A percentile compares a stretch with the other conserved stretches of the same genome.
phyloP scores from a whole-genome alignment of 2,329 filamentous ascomycete genomes.

The Periglandula ipomoeae region DNA sequence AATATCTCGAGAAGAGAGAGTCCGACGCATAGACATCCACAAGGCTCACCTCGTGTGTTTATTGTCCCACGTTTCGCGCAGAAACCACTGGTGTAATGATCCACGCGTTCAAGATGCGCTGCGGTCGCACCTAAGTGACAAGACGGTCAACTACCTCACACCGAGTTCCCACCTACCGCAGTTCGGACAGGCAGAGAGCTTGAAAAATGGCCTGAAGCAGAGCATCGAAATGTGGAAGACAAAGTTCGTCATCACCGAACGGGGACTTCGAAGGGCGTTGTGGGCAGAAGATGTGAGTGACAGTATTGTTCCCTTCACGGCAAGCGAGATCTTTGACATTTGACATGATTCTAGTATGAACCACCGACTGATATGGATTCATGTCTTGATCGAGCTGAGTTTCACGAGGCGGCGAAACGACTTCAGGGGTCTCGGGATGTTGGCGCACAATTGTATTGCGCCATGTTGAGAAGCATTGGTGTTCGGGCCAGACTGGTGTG shows the following conservation, averaged over 20 bases:
- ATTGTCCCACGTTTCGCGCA: constrained; percentile 63
- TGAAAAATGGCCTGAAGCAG: constrained; percentile 70
- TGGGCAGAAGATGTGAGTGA: constrained; percentile 62
- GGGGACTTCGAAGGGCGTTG: constrained; percentile 58
- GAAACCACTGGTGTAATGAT: constrained; percentile 89
- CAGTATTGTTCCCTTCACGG: constrained; percentile 1
- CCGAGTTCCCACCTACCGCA: constrained; percentile 60
- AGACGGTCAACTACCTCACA: constrained; percentile 57
- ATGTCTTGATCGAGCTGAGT: constrained; percentile 62
- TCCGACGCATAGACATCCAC: constrained; percentile 63
- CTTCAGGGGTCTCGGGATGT: constrained; percentile 79
- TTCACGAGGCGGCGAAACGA: constrained; percentile 57
- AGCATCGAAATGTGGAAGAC: constrained; percentile 57
- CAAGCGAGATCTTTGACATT: not conserved
- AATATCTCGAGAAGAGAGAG: constrained; percentile 44
- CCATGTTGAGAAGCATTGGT: constrained; percentile 72
- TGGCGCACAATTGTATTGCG: constrained; percentile 85
- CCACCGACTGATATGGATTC: constrained; percentile 57
- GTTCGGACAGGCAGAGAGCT: constrained; percentile 65
- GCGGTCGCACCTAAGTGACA: constrained; percentile 54
- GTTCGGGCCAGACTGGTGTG: constrained; percentile 78
- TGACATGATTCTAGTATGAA: constrained; percentile 36
- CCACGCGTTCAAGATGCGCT: constrained; percentile 55
- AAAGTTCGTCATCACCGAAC: constrained; percentile 61
- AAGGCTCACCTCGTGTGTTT: constrained; percentile 80